Base-by-base conservation (phyloP, 257 asterid genomes). In the Jacaranda copaia region DNA sequence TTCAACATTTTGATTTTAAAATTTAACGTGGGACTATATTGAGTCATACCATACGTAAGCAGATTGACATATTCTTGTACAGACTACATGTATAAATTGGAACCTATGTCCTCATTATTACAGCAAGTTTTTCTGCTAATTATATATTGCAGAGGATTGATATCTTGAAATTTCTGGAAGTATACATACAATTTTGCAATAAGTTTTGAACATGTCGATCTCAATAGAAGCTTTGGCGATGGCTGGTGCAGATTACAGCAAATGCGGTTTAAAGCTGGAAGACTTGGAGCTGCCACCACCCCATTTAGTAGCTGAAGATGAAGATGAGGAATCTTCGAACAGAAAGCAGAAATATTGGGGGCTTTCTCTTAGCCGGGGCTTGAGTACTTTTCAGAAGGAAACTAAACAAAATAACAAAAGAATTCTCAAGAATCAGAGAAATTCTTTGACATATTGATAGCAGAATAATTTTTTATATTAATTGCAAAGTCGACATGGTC, bases 221-320 rank as follows among this genome's bases (percentile, higher is more conserved):
- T 67, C 80, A 2, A 25, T 76, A 0, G 75, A 76, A 42, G 80
- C 80, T 55, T 16, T 76, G 58, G 80, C 80, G 20, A 67, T 76
- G 80, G 80, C 80, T 19, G 80, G 74, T 42, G 67, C 48, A 20
- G 66, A 68, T 48, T 68, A 69, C 68, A 42, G 4, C 45, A 42
- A 58, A 25, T 58, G 9, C 35, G 42, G n/a, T 2, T 5, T 25
- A 3, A 69, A 32, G 16, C 8, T 4, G 1, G 46, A 42, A 42
- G 46, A 42, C 4, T 1, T 9, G 64, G 11, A 12, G 68, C 42
- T 20, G 0, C 77, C 58, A 20, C 69, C 77, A 43, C 77, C 77
- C 6, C 77, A 72, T 58, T 49, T 72, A 20, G 25, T 72, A 72
- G 45, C 77, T 5, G 42, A 56, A 55, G 5, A 69, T 13, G 60